phyloP scores from a whole-genome alignment of 129 eudicot genomes.

The Escallonia herrerae region DNA sequence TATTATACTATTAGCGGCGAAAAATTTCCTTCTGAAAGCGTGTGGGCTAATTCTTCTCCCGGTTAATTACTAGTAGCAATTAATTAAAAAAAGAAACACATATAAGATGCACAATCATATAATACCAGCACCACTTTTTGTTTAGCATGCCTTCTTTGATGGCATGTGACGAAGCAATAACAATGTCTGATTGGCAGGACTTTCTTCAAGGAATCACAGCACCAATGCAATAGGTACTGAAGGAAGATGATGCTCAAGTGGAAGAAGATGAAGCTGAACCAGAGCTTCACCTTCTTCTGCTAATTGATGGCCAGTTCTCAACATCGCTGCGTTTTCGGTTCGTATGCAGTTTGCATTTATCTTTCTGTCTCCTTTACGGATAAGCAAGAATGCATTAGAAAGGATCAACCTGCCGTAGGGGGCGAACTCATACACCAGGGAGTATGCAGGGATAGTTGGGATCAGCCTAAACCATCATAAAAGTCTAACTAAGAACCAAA shows the following conservation, averaged over 20 bases:
- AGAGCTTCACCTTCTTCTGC: constrained; percentile 25
- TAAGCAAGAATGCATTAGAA: too few species aligned
- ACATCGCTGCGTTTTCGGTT: constrained; percentile 96
- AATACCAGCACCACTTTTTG: too few species aligned
- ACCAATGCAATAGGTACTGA: background rate
- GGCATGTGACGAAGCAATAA: too few species aligned
- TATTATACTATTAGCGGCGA: too few species aligned
- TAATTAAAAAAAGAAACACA: too few species aligned
- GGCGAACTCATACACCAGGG: background rate
- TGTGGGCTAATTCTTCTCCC: too few species aligned
- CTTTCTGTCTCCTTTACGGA: background rate
- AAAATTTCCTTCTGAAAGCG: too few species aligned
- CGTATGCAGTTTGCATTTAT: constrained; percentile 9
- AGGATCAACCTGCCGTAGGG: background rate
- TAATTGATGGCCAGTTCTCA: constrained; percentile 58
- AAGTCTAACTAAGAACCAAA: background rate
- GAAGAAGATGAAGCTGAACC: constrained; percentile 31
- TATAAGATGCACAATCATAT: too few species aligned
- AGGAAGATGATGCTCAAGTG: constrained; percentile 10
- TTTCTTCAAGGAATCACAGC: too few species aligned
- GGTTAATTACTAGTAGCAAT: too few species aligned
- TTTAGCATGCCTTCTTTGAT: too few species aligned
- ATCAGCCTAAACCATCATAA: background rate
- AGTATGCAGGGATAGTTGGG: background rate
- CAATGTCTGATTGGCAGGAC: too few species aligned